Percentiles rank a stretch among this genome's conserved stretches.
These are phyloP conservation scores for Debaryomyces sp. DNA, from an alignment of 1,139 yeast genomes.

Conservation along the genomic window DNA sequence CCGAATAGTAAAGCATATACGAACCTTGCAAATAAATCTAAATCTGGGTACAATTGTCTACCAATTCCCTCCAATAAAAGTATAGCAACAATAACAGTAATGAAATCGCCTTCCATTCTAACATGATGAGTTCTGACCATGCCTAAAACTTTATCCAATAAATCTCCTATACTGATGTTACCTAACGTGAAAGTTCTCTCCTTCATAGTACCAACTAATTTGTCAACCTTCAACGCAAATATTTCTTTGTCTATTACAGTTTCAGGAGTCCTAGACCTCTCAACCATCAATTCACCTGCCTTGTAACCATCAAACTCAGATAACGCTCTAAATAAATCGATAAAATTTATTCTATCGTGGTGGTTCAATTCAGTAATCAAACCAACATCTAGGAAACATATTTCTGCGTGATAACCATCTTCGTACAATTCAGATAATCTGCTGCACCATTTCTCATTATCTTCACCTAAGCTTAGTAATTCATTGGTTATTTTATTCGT, in stretches of 20 bases:
- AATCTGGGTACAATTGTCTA: slow-evolving; percentile 85
- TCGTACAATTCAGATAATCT: slow-evolving; percentile 53
- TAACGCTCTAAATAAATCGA: slow-evolving; percentile 85
- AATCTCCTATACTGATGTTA: slow-evolving; percentile 87
- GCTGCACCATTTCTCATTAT: slow-evolving; percentile 51
- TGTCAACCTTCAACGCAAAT: slow-evolving; percentile 85
- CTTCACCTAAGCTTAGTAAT: slow-evolving; percentile 41
- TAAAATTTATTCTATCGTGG: slow-evolving; percentile 76
- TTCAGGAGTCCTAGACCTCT: slow-evolving; percentile 91
- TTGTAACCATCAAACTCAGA: slow-evolving; percentile 91
- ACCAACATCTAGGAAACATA: slow-evolving; percentile 92
- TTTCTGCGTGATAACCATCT: slow-evolving; percentile 78
- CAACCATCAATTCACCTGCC: slow-evolving; percentile 96
- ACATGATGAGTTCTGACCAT: slow-evolving; percentile 97
- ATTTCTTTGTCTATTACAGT: slow-evolving; percentile 83
- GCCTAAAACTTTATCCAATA: slow-evolving; percentile 79
- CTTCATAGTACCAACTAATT: slow-evolving; percentile 78
- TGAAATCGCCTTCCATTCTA: slow-evolving; percentile 95
- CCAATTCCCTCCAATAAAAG: slow-evolving; percentile 92
- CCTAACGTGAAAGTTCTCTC: slow-evolving; percentile 91
- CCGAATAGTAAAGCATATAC: slow-evolving; percentile 68
- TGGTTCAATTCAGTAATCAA: slow-evolving; percentile 86
- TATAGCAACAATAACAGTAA: slow-evolving; percentile 91
- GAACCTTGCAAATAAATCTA: slow-evolving; percentile 94
- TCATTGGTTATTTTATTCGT: slow-evolving; percentile 51